These are phyloP conservation scores for Neofusicoccum umdonicola DNA, from an alignment of 2,329 filamentous ascomycete genomes.

Conservation along the genomic window DNA sequence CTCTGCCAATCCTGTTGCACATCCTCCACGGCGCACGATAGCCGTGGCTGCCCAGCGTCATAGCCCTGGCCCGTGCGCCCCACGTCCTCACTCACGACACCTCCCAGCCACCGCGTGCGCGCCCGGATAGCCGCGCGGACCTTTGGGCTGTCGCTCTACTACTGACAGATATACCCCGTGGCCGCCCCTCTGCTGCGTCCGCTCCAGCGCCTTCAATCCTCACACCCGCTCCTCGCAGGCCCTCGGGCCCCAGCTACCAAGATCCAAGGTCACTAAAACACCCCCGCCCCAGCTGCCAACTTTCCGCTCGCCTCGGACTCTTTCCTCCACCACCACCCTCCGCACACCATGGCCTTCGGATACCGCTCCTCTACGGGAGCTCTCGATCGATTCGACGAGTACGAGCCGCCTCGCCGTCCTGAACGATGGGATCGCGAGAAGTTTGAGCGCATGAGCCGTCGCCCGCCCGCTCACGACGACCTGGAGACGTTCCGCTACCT, in stretches of 20 bases:
- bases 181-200: background rate
- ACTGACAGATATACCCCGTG: slow-evolving; percentile 1
- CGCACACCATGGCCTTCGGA: slow-evolving; percentile 8
- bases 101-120: background rate
- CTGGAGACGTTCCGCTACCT: slow-evolving; percentile 40
- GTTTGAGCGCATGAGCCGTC: slow-evolving; percentile 46
- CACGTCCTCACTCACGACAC: background rate
- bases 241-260: background rate
- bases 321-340: background rate
- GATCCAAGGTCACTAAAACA: background rate
- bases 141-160: background rate
- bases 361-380: slow-evolving; percentile 43
- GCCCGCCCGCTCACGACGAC: slow-evolving; percentile 27
- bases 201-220: background rate
- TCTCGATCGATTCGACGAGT: slow-evolving; percentile 43
- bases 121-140: background rate
- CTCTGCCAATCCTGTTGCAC: slow-evolving; percentile 13
- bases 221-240: background rate
- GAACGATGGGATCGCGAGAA: slow-evolving; percentile 51
- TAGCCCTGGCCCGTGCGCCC: background rate
- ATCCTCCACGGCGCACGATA: background rate
- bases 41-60: slow-evolving; percentile 4
- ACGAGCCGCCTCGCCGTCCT: slow-evolving; percentile 33
- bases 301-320: background rate
- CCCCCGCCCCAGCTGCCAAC: slow-evolving; percentile 7